Percentiles rank a stretch among this genome's conserved stretches.
Evolutionary conservation across 2,329 filamentous ascomycete species (phyloP).

Genomic region (Botryotinia narcissicola): DNA sequence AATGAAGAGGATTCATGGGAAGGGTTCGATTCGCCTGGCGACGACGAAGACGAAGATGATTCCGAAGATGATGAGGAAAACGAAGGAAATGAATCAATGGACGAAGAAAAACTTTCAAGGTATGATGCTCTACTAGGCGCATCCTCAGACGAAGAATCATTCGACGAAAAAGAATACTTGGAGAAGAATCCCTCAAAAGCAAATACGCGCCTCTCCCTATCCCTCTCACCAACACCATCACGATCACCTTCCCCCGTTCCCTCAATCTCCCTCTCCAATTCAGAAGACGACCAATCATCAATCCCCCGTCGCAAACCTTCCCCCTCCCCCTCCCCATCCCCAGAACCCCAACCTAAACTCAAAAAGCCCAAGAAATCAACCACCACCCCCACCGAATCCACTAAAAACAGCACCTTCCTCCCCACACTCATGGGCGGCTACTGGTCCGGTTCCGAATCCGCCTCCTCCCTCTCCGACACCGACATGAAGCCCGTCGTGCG

Average conservation of each 20-base stretch:
- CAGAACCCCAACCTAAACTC: slow-evolving; percentile 24
- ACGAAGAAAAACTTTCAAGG: slow-evolving; percentile 33
- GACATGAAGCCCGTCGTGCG: slow-evolving; percentile 54
- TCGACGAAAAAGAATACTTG: slow-evolving; percentile 31
- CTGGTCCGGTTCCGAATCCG: slow-evolving; percentile 69
- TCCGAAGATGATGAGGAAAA: slow-evolving; percentile 19
- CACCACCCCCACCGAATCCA: slow-evolving; percentile 17
- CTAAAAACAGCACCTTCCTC: slow-evolving; percentile 57
- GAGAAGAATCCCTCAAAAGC: slow-evolving; percentile 22
- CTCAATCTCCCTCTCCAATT: slow-evolving; percentile 16
- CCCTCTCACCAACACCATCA: slow-evolving; percentile 28
- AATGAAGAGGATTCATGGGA: slow-evolving; percentile 24
- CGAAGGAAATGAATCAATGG: slow-evolving; percentile 28
- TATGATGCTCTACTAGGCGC: slow-evolving; percentile 36
- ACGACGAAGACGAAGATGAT: slow-evolving; percentile 24
- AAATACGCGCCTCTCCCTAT: slow-evolving; percentile 26
- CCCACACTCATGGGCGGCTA: slow-evolving; percentile 78
- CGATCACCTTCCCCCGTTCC: slow-evolving; percentile 22
- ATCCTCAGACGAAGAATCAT: slow-evolving; percentile 37
- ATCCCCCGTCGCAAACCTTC: slow-evolving; percentile 2
- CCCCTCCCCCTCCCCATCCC: slow-evolving; percentile 20
- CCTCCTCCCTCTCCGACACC: slow-evolving; percentile 62
- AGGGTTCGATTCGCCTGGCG: slow-evolving; percentile 26
- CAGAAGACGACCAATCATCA: slow-evolving; percentile 15
- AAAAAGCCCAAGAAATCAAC: slow-evolving; percentile 27